Conservation (phyloP, 495 filamentous ascomycete genomes). For the Neurospora sp. region DNA sequence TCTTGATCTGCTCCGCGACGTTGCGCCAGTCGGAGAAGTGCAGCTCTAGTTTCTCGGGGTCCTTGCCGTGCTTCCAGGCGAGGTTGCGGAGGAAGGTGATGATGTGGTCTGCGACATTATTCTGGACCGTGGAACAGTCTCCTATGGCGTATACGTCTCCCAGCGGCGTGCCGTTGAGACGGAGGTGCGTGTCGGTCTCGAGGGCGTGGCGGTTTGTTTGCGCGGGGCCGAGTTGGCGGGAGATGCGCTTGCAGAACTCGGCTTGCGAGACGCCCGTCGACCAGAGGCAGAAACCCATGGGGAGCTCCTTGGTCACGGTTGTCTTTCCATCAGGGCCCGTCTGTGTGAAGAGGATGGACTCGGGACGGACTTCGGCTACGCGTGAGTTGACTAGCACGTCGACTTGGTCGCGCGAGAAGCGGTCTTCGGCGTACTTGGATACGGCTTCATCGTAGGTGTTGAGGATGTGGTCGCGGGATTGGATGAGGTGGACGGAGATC, state of each 20-base stretch:
- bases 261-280: constrained; percentile 92
- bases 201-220: constrained; percentile 88
- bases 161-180: constrained; percentile 80
- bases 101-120: constrained; percentile 84
- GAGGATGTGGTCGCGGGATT: constrained; percentile 85
- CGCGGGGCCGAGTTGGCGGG: constrained; percentile 54
- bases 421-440: constrained; percentile 82
- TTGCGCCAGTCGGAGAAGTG: constrained; percentile 80
- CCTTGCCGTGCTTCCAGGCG: constrained; percentile 83
- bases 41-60: constrained; percentile 74
- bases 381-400: constrained; percentile 85
- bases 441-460: constrained; percentile 98
- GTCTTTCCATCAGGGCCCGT: constrained; percentile 55
- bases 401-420: constrained; percentile 82
- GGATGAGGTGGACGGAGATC: constrained; percentile 94
- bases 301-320: constrained; percentile 77
- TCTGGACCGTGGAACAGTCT: constrained; percentile 95
- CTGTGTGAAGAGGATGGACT: constrained; percentile 84
- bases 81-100: constrained; percentile 79
- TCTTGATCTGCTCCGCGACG: constrained; percentile 72
- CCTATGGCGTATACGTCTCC: constrained; percentile 96
- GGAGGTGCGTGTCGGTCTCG: constrained; percentile 91
- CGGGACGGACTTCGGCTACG: constrained; percentile 75
- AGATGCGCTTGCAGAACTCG: constrained; percentile 63
- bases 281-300: constrained; percentile 96